These are phyloP conservation scores for Stygiomarasmius scandens DNA, from an alignment of 1,284 basidiomycete genomes.

Conservation along the genomic window DNA sequence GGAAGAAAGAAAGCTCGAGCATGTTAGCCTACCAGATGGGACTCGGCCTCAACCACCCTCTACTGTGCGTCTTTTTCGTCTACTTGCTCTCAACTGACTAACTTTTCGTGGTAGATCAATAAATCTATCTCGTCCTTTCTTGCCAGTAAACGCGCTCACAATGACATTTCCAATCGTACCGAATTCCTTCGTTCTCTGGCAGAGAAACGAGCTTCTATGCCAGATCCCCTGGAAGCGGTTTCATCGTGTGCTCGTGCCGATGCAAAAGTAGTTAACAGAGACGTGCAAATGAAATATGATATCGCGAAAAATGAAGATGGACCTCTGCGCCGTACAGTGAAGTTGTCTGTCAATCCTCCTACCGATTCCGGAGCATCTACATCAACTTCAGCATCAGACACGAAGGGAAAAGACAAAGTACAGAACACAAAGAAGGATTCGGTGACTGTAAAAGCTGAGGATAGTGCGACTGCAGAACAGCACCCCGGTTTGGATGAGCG, in stretches of 20 bases:
- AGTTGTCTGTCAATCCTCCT: slow-evolving; percentile 13
- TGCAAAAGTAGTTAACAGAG: slow-evolving; percentile 68
- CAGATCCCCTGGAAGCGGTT: slow-evolving; percentile 26
- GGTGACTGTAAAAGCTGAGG: slow-evolving; percentile 29
- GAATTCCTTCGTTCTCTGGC: slow-evolving; percentile 67
- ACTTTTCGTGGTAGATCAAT: slow-evolving; percentile 50
- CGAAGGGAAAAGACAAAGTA: slow-evolving; percentile 23
- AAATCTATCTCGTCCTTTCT: slow-evolving; percentile 72
- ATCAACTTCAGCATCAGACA: slow-evolving; percentile 1
- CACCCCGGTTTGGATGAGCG: slow-evolving; percentile 67
- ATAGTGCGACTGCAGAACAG: slow-evolving; percentile 36
- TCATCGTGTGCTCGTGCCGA: slow-evolving; percentile 72
- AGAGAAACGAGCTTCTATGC: slow-evolving; percentile 46
- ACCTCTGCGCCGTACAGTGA: slow-evolving; percentile 63
- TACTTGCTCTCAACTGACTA: not conserved
- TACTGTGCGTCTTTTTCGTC: slow-evolving; percentile 45
- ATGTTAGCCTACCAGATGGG: slow-evolving; percentile 50
- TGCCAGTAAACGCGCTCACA: slow-evolving; percentile 66
- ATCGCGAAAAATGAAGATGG: slow-evolving; percentile 80
- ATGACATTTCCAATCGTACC: slow-evolving; percentile 71
- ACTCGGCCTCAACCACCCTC: slow-evolving; percentile 52
- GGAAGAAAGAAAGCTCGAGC: slow-evolving; percentile 68
- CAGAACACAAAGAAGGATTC: slow-evolving; percentile 6
- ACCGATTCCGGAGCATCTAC: not conserved
- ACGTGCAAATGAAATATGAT: slow-evolving; percentile 80